Percentiles rank a stretch among this genome's conserved stretches.
These are phyloP conservation scores for Neurospora pannonica DNA, from an alignment of 495 filamentous ascomycete genomes.

Conservation along the genomic window DNA sequence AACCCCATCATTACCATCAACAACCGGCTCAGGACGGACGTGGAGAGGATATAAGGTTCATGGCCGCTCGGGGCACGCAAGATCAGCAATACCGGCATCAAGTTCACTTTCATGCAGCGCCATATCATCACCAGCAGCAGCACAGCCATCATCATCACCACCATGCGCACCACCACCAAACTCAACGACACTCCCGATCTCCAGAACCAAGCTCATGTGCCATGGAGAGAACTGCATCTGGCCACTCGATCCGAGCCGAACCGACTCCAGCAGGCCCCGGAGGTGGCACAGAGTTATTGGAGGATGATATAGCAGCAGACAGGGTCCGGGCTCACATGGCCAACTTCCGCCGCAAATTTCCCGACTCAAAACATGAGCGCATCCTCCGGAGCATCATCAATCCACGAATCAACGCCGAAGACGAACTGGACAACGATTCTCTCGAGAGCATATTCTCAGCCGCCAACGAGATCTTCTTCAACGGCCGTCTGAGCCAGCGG, in stretches of 20 bases:
- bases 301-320: slow-evolving; percentile 30
- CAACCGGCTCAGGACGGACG: background rate
- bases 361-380: slow-evolving; percentile 39
- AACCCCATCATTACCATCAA: background rate
- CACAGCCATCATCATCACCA: background rate
- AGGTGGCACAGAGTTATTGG: slow-evolving; percentile 21
- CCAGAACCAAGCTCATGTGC: slow-evolving; percentile 5
- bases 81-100: background rate
- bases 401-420: slow-evolving; percentile 29
- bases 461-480: slow-evolving; percentile 46
- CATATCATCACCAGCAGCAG: background rate
- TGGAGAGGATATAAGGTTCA: background rate
- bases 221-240: slow-evolving; percentile 25
- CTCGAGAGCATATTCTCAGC: slow-evolving; percentile 42
- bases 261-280: slow-evolving; percentile 11
- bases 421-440: slow-evolving; percentile 38
- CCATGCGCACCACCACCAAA: background rate
- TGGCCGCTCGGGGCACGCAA: background rate
- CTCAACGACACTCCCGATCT: background rate
- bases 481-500: slow-evolving; percentile 35
- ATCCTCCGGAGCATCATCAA: slow-evolving; percentile 40
- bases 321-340: slow-evolving; percentile 32
- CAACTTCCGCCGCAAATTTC: slow-evolving; percentile 29
- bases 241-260: slow-evolving; percentile 22
- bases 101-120: background rate